phyloP scores from a whole-genome alignment of 2,329 filamentous ascomycete species.

The Scedosporium minutisporum region DNA sequence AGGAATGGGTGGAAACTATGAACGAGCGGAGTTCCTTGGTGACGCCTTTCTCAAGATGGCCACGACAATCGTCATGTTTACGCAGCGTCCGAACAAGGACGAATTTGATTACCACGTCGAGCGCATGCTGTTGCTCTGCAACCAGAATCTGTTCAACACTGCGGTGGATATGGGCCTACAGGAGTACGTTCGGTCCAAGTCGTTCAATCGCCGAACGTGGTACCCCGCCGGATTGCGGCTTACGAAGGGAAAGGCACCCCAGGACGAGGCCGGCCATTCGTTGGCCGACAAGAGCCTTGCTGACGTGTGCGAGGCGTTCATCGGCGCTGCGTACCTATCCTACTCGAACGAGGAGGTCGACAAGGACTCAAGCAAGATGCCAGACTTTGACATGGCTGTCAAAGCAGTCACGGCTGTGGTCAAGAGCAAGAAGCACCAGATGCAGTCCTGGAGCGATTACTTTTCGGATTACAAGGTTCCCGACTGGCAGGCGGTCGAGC shows the following conservation, averaged over 20 bases:
- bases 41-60: conserved; percentile 95
- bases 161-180: conserved; percentile 57
- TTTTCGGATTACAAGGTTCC: conserved; percentile 58
- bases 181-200: conserved; percentile 71
- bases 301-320: conserved; percentile 89
- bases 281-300: conserved; percentile 85
- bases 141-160: conserved; percentile 75
- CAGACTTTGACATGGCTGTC: conserved; percentile 45
- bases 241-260: conserved; percentile 57
- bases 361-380: conserved; percentile 27
- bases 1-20: conserved; percentile 92
- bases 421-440: conserved; percentile 56
- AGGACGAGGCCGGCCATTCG: conserved; percentile 41
- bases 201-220: conserved; percentile 77
- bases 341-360: conserved; percentile 20
- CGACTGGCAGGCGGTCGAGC: conserved; percentile 53
- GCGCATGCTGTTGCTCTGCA: conserved; percentile 85
- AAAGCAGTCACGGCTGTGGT: conserved; percentile 61
- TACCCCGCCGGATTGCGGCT: conserved; percentile 74
- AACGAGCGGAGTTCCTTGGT: conserved; percentile 85
- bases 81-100: conserved; percentile 62
- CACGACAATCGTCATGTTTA: conserved; percentile 80
- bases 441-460: conserved; percentile 65
- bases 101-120: conserved; percentile 86
- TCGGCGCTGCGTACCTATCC: conserved; percentile 68